Conservation (phyloP, 371 early-diverging fungal species). For the Rhizopus delemar region DNA sequence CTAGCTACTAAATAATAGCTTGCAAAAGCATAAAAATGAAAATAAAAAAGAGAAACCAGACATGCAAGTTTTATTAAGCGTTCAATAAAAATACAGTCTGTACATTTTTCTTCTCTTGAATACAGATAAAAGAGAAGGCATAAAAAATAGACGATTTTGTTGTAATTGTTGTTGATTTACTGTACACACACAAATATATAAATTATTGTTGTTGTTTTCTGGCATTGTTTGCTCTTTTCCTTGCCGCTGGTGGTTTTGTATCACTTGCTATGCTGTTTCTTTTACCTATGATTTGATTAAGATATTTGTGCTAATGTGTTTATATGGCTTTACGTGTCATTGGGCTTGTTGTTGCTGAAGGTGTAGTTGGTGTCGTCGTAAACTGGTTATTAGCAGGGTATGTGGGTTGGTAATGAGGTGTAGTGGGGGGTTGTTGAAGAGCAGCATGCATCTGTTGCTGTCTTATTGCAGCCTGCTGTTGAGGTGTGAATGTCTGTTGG, state of each 20-base stretch:
- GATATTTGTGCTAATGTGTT: neutral
- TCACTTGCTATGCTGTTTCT: constrained; percentile 24
- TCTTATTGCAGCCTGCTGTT: constrained; percentile 22
- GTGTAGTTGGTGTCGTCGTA: constrained; percentile 25
- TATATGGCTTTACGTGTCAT: constrained; percentile 3
- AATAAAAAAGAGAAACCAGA: neutral
- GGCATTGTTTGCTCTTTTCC: constrained; percentile 13
- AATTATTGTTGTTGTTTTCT: neutral
- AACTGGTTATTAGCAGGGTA: constrained; percentile 9
- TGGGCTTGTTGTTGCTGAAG: constrained; percentile 23
- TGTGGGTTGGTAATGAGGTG: constrained; percentile 15
- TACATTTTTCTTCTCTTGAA: neutral
- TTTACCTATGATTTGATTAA: constrained; percentile 17
- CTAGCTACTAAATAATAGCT: too few relatives aligned
- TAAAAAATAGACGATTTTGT: neutral
- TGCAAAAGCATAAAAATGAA: too few relatives aligned
- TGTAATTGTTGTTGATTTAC: neutral
- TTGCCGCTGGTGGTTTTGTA: constrained; percentile 22
- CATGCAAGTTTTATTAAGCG: neutral
- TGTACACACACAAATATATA: neutral
- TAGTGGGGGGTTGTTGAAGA: constrained; percentile 18
- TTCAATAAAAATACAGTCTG: neutral
- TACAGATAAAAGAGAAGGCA: neutral
- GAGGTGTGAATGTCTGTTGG: constrained; percentile 10
- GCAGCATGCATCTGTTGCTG: constrained; percentile 26